Evolutionary conservation across 306 rosid genomes (phyloP), one percentile per base, ranked within the genome.

Genomic region (Cucurbita moschata): DNA sequence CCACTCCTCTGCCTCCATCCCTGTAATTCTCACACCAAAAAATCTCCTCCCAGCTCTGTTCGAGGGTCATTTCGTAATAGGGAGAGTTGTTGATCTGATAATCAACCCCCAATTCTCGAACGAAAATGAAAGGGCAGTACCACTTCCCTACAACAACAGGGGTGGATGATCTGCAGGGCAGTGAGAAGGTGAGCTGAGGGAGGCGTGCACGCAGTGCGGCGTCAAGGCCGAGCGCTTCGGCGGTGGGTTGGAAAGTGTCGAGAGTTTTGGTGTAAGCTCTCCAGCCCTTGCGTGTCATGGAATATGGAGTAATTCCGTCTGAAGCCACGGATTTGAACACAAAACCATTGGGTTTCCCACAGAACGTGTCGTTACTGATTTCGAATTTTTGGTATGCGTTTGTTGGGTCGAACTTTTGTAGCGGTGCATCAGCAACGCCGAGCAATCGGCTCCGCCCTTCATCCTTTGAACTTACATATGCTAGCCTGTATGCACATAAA

Each of bases 281-380:
- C 97, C 97, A 92, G 58, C 81, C 55, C 42, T 72, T 81, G 57
- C 40, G 81, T 4, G 82, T 80, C 66, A 92, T 66, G 53, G 86
- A 85, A 0, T 23, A 21, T 51, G 96, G 94, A 67, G 91, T 83
- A 39, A 79, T 52, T 18, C 92, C 90, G 75, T 87, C 75, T 15
- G 44, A 44, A 39, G 81, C 75, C n/a, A 81, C 79, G 16, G 94
- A 82, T 65, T 75, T 84, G 18, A 91, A 93, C 7, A 83, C 76
- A 59, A 85, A 87, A 9, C 87, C 91, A 10, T 65, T 14, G 79
- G 68, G 26, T 75, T 74, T 76, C 62, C 55, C 80, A 72, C 16
- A 9, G 0, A 0, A 43, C 0, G 0, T 13, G 4, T 51, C 46
- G 8, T 75, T 88, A 79, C 44, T 8, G 8, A 84, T 77, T 83